Evolutionary conservation across 768 basidiomycete species (phyloP).

Genomic region (Collybia nuda): DNA sequence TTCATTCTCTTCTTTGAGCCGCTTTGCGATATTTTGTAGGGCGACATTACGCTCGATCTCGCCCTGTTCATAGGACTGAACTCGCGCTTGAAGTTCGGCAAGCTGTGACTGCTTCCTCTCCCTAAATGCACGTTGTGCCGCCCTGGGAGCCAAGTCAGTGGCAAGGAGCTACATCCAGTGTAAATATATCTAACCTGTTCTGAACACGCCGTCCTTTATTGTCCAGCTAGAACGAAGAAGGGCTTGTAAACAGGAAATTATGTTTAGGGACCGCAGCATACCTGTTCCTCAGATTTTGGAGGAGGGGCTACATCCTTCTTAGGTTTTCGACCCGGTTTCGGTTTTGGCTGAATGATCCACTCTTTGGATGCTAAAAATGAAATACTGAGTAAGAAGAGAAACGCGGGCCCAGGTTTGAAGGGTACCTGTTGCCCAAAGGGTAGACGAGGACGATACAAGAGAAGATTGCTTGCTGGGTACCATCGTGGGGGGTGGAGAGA

Average conservation of each 20-base stretch:
- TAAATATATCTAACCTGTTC: slow-evolving; percentile 51
- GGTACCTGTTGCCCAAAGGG: slow-evolving; percentile 77
- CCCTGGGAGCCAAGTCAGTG: slow-evolving; percentile 41
- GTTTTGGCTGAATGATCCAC: slow-evolving; percentile 85
- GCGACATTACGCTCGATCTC: slow-evolving; percentile 87
- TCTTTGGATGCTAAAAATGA: slow-evolving; percentile 71
- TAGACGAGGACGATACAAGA: slow-evolving; percentile 43
- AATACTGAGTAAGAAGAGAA: slow-evolving; percentile 7
- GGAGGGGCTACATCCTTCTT: slow-evolving; percentile 59
- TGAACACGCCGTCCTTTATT: slow-evolving; percentile 70
- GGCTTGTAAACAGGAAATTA: slow-evolving; percentile 1
- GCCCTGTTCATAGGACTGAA: slow-evolving; percentile 87
- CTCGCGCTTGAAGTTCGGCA: slow-evolving; percentile 81
- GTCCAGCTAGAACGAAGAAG: slow-evolving; percentile 35
- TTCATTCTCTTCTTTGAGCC: slow-evolving; percentile 86
- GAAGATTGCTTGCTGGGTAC: slow-evolving; percentile 3
- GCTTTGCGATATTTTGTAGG: slow-evolving; percentile 79
- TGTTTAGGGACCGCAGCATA: slow-evolving; percentile 24
- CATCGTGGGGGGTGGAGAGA: slow-evolving; percentile 16
- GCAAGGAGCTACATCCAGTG: not conserved
- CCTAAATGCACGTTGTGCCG: slow-evolving; percentile 87
- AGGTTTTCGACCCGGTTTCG: slow-evolving; percentile 86
- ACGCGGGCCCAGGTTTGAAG: slow-evolving; percentile 7
- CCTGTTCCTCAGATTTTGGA: slow-evolving; percentile 43
- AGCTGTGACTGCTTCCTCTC: slow-evolving; percentile 89